Base-by-base conservation (phyloP, 73 alveolate species). In the Symbiodinium pilosum region DNA sequence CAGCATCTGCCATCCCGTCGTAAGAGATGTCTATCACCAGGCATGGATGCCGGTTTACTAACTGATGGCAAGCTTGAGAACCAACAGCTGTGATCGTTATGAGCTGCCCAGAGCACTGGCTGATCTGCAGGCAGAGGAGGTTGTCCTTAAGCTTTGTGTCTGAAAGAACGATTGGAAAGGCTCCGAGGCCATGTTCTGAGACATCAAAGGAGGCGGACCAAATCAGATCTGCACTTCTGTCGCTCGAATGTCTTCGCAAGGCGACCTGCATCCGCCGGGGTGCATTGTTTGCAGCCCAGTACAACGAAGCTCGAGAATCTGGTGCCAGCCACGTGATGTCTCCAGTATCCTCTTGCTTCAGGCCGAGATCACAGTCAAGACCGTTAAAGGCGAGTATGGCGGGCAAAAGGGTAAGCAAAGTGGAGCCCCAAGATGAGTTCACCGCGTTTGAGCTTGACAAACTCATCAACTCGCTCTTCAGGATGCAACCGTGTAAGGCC, bases 121-220 rank as follows among this genome's bases (percentile, higher is more conserved):
- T 56, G 75, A 88, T 47, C n/a, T 88, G 95, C 2, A 88, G 71
- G 44, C 95, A 88, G 47, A 88, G 30, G 12, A 88, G 73, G 20
- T 41, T 40, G 38, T 88, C 95, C 43, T 88, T 88, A 36, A 51
- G 20, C 36, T 44, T 26, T 12, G 95, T 84, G 47, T 88, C 95
- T n/a, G 68, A 9, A 52, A 88, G 44, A n/a, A 83, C 69, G 12
- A 88, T 40, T 42, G 95, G 95, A 30, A 88, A 88, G 71, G 86
- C 71, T 14, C 95, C 95, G 34, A 88, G 71, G 51, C 95, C 95
- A 41, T 88, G 95, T 41, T 88, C 95, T 2, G 95, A 88, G 28
- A 88, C 95, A 39, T 88, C 95, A 41, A 88, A 88, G 36, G 95
- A 81, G 11, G 95, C 86, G 6, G 95, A 88, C 95, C 95, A 88